Conservation (phyloP, 306 rosid species). For the Lagenaria siceraria region DNA sequence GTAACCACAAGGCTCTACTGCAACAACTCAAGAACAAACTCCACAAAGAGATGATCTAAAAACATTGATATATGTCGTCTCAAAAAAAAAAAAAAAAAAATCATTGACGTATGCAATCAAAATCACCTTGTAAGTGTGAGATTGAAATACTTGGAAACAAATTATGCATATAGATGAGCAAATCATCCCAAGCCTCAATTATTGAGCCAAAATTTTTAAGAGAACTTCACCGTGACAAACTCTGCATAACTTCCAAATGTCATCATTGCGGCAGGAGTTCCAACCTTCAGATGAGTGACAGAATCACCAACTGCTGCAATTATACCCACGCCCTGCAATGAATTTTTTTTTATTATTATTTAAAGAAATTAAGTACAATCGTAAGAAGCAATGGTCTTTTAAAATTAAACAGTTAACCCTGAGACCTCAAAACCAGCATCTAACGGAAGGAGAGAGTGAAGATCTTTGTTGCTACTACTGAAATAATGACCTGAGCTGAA, state of each 20-base stretch:
- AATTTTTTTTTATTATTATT: not conserved
- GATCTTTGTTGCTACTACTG: slow-evolving; percentile 35
- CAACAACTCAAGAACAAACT: not conserved
- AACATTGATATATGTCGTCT: not conserved
- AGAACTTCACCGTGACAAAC: slow-evolving; percentile 37
- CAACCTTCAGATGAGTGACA: slow-evolving; percentile 55
- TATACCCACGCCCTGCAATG: slow-evolving; percentile 77
- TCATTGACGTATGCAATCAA: too few species aligned
- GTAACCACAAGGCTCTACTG: not conserved
- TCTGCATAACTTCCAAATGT: slow-evolving; percentile 91
- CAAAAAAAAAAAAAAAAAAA: too few species aligned
- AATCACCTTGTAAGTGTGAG: not conserved
- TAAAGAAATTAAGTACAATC: not conserved
- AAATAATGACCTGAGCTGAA: slow-evolving; percentile 95
- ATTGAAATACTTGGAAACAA: not conserved
- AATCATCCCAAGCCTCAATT: not conserved
- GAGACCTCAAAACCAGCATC: slow-evolving; percentile 97
- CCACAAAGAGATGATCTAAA: not conserved
- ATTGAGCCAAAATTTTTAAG: not conserved
- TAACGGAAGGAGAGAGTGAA: slow-evolving; percentile 61
- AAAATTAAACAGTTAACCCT: not conserved
- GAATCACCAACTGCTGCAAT: slow-evolving; percentile 79
- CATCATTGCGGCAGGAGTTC: slow-evolving; percentile 86
- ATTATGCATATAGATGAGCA: not conserved
- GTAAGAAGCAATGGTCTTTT: not conserved